These are phyloP conservation scores for Nepenthes mirabilis DNA, from an alignment of 148 eudicot genomes.

Conservation along the genomic window DNA sequence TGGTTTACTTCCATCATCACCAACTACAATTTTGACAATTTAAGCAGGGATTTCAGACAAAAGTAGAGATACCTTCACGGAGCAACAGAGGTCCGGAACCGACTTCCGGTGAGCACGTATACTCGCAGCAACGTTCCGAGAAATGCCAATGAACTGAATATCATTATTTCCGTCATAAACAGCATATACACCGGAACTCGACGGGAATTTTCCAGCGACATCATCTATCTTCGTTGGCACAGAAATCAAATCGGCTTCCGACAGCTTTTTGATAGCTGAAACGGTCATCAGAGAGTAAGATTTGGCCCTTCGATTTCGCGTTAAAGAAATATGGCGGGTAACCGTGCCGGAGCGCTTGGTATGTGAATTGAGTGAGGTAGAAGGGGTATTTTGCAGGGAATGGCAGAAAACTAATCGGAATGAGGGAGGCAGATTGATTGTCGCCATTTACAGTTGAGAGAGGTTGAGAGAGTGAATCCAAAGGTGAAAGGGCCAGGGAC, in stretches of 20 bases:
- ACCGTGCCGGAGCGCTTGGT: conserved; percentile 8
- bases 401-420: conserved; percentile 12
- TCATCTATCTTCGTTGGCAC: conserved; percentile 22
- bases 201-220: conserved; percentile 17
- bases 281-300: conserved; percentile 18
- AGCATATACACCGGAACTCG: conserved; percentile 68
- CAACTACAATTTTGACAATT: too few species aligned
- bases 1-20: too few species aligned
- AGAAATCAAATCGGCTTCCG: conserved; percentile 26
- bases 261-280: conserved; percentile 39
- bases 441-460: conserved; percentile 15
- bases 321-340: neutral
- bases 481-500: neutral
- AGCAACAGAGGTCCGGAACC: conserved; percentile 65
- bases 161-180: conserved; percentile 41
- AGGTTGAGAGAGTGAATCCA: neutral
- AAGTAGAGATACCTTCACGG: conserved; percentile 53
- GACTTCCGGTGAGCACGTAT: conserved; percentile 40
- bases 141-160: conserved; percentile 83
- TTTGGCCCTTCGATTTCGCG: neutral
- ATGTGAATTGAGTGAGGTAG: conserved; percentile 21
- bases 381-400: conserved; percentile 12
- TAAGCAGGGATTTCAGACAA: too few species aligned
- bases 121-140: conserved; percentile 58
- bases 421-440: conserved; percentile 21